phyloP scores from a whole-genome alignment of 805 yeast species.

The Ogataea angusta region DNA sequence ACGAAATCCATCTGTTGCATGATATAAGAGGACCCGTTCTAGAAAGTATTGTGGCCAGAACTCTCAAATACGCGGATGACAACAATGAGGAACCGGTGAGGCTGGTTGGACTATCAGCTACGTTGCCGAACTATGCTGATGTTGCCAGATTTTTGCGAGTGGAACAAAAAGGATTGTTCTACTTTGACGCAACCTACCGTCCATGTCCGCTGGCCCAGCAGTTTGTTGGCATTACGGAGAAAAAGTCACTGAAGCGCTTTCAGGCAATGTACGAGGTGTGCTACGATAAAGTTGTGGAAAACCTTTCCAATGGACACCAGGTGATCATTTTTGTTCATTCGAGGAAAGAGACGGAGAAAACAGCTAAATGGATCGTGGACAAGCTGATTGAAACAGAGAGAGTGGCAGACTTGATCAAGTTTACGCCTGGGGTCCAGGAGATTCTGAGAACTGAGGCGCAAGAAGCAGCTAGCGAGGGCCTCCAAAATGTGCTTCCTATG shows the following conservation, averaged over 20 bases:
- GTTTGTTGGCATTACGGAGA: slow-evolving; percentile 83
- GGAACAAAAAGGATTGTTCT: slow-evolving; percentile 61
- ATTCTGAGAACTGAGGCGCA: slow-evolving; percentile 64
- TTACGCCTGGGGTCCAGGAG: slow-evolving; percentile 57
- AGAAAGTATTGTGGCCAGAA: slow-evolving; percentile 82
- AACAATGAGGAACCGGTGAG: slow-evolving; percentile 48
- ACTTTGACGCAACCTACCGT: slow-evolving; percentile 77
- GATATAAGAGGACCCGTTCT: slow-evolving; percentile 95
- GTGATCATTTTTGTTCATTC: slow-evolving; percentile 91
- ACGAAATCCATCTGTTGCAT: slow-evolving; percentile 89
- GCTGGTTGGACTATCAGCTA: slow-evolving; percentile 85
- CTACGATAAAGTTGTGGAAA: slow-evolving; percentile 71
- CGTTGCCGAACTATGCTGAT: slow-evolving; percentile 83
- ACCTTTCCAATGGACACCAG: slow-evolving; percentile 63
- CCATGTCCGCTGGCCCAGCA: slow-evolving; percentile 93
- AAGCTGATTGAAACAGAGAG: slow-evolving; percentile 56
- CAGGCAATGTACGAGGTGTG: slow-evolving; percentile 91
- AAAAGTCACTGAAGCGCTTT: slow-evolving; percentile 69
- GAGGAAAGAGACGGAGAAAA: slow-evolving; percentile 82
- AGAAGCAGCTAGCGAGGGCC: slow-evolving; percentile 46
- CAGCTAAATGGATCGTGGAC: slow-evolving; percentile 72
- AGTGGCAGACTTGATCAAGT: slow-evolving; percentile 38
- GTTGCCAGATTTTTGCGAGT: slow-evolving; percentile 81
- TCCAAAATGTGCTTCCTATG: slow-evolving; percentile 57
- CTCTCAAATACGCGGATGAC: slow-evolving; percentile 47